phyloP scores from a whole-genome alignment of 345 rosid genomes.

The Rhizophora mangle region DNA sequence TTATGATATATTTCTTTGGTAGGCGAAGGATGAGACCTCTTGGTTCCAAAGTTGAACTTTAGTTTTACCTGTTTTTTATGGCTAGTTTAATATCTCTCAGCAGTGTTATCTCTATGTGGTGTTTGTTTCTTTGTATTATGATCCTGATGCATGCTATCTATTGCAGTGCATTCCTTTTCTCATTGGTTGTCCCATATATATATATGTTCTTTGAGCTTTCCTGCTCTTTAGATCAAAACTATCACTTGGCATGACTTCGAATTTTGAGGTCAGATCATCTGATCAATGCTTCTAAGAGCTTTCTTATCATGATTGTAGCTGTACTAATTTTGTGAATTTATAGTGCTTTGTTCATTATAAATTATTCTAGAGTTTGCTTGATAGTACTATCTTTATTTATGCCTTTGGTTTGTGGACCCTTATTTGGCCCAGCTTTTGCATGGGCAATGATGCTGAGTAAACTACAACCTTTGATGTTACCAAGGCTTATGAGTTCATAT shows the following conservation, averaged over 20 bases:
- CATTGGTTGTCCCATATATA: conserved; percentile 21
- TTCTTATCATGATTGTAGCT: background rate
- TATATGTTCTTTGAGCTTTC: conserved; percentile 25
- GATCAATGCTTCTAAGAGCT: background rate
- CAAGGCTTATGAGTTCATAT: background rate
- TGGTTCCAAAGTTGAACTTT: background rate
- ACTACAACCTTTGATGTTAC: background rate
- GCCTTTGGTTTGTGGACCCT: background rate
- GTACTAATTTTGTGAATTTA: background rate
- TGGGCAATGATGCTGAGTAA: background rate
- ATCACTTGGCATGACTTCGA: conserved; percentile 22
- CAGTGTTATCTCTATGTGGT: background rate
- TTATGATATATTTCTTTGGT: too few species aligned
- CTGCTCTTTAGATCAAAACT: conserved; percentile 23
- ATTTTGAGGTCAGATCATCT: conserved; percentile 11
- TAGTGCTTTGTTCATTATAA: background rate
- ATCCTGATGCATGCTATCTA: background rate
- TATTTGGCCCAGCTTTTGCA: background rate
- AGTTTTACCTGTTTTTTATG: background rate
- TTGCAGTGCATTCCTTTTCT: conserved; percentile 23
- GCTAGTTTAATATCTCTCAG: background rate
- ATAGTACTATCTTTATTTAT: background rate
- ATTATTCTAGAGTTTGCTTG: background rate
- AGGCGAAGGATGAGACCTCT: too few species aligned
- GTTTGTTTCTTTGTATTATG: background rate